Base-by-base conservation (phyloP, 1,284 basidiomycete species). In the Irpex sp. region DNA sequence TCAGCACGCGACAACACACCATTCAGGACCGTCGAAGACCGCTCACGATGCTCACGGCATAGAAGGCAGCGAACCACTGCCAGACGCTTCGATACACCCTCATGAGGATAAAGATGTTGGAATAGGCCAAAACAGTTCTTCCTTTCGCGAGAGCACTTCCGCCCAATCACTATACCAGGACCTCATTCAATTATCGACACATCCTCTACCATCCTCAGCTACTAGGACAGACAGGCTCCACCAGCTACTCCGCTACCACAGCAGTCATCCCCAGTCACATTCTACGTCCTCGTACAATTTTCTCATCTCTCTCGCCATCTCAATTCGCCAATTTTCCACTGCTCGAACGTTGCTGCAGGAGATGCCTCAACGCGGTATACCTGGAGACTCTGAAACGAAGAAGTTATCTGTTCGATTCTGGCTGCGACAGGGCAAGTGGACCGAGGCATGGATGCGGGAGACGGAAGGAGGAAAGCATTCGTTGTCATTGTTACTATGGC, bases 221-320 rank as follows among this genome's bases (percentile, higher is more conserved):
- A 54, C 55, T 62, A 65, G 48, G 61, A 60, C n/a, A 47, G 40
- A 36, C 26, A 56, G 61, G n/a, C 51, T 67, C 11, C 58, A 65
- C 19, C 59, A 63, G 37, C 58, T 70, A 37, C 58, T 70, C 19
- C 57, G 59, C 4, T 70, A 69, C 56, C 69, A 72, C 61, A 64
- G 62, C n/a, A 57, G 56, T 4, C 67, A 67, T 57, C 66, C 65
- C 5, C 13, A 38, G 15, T 62, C 70, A 26, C 70, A 76, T 36
- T 74, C 75, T 5, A 72, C 73, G 8, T 55, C 58, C 9, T 75
- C 77, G 11, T 79, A 70, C 68, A 78, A 79, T 66, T 57, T 76
- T 9, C 70, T 79, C 55, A 66, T 78, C 36, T 64, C 65, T 13
- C 63, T 74, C 54, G 72, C 75, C 31, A 74, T 79, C 59, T 71